phyloP scores from a whole-genome alignment of 2,329 filamentous ascomycete species.

The Talaromyces islandicus region DNA sequence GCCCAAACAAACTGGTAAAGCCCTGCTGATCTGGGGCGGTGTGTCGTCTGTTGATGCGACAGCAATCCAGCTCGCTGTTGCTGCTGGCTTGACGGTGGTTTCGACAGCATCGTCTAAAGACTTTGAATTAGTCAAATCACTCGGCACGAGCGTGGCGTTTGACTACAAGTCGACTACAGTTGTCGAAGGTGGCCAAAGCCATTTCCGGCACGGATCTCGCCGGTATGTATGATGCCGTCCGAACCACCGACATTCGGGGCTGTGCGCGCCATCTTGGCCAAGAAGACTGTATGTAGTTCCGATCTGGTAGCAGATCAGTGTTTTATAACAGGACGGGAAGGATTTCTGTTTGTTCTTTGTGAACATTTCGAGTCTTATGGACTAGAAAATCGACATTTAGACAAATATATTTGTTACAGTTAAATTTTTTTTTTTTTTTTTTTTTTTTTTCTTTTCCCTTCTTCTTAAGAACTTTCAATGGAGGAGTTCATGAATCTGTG shows the following conservation, averaged over 20 bases:
- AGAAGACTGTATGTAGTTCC: too few relatives aligned
- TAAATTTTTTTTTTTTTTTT: too few relatives aligned
- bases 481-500: too few relatives aligned
- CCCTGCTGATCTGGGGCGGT: conserved; percentile 46
- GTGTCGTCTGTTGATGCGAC: conserved; percentile 40
- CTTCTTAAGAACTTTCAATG: too few relatives aligned
- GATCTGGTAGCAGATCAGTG: too few relatives aligned
- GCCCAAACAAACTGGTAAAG: conserved; percentile 19
- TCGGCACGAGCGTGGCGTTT: conserved; percentile 40
- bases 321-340: too few relatives aligned
- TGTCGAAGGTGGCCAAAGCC: neutral
- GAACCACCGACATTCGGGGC: neutral
- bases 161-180: conserved; percentile 33
- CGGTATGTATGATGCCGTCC: conserved; percentile 1
- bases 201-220: conserved; percentile 6
- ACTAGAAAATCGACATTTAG: too few relatives aligned
- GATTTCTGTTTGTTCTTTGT: too few relatives aligned
- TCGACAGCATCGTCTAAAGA: conserved; percentile 34
- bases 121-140: conserved; percentile 35
- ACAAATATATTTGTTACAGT: too few relatives aligned
- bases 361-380: too few relatives aligned
- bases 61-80: conserved; percentile 37
- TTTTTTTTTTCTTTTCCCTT: too few relatives aligned
- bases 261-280: neutral
- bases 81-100: conserved; percentile 35